Conservation (phyloP, 176 grass and related monocot species). For the Metroxylon sagu region DNA sequence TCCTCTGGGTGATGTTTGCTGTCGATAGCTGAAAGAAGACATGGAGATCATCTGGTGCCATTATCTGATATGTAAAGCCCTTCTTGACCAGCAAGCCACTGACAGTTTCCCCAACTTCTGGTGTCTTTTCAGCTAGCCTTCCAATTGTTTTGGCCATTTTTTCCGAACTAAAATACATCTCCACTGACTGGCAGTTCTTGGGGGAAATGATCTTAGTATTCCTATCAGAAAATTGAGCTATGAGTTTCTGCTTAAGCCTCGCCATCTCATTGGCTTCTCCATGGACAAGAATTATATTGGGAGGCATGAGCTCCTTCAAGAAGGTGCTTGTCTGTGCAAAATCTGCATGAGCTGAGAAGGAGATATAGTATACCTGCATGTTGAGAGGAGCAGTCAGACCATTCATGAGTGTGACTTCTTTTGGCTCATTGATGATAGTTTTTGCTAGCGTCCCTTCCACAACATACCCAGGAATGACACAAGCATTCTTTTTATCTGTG, state of each 20-base stretch:
- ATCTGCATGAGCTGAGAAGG: constrained; percentile 94
- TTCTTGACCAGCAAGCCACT: constrained; percentile 86
- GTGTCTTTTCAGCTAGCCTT: constrained; percentile 65
- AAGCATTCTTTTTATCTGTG: constrained; percentile 82
- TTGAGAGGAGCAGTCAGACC: constrained; percentile 80
- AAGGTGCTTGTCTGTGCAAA: constrained; percentile 83
- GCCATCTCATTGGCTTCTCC: constrained; percentile 95
- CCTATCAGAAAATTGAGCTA: constrained; percentile 57
- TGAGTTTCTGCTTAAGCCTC: constrained; percentile 86
- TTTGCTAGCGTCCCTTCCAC: constrained; percentile 84
- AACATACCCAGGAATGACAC: constrained; percentile 90
- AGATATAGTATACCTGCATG: constrained; percentile 90
- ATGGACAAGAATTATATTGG: constrained; percentile 93
- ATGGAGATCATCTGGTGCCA: constrained; percentile 88
- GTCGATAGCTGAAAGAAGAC: constrained; percentile 79
- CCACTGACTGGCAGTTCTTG: constrained; percentile 85
- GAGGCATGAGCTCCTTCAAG: constrained; percentile 66
- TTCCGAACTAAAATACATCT: constrained; percentile 83
- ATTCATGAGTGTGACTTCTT: constrained; percentile 88
- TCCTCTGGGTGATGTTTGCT: constrained; percentile 71
- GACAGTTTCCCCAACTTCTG: constrained; percentile 46
- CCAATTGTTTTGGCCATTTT: constrained; percentile 97
- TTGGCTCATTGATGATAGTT: constrained; percentile 85
- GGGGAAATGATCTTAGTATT: constrained; percentile 70
- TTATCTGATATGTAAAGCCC: constrained; percentile 91